phyloP scores from a whole-genome alignment of 768 basidiomycete genomes.

The Suillus bovinus region DNA sequence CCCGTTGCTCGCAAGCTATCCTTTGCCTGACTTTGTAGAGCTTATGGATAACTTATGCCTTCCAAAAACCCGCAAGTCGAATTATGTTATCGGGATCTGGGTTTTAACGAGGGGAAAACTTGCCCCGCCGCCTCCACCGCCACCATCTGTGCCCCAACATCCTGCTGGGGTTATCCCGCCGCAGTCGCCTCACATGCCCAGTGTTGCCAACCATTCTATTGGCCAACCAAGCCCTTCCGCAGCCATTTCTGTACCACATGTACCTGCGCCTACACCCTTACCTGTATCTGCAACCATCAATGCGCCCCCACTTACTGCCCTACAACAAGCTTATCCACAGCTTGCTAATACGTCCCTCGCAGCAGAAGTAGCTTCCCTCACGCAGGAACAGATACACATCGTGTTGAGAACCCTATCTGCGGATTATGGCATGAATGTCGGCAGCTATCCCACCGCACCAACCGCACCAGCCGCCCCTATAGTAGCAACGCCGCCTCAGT shows the following conservation, averaged over 20 bases:
- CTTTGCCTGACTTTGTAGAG: constrained; percentile 84
- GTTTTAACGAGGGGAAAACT: constrained; percentile 83
- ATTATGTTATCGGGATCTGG: constrained; percentile 82
- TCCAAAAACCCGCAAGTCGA: constrained; percentile 58
- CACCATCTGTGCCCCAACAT: constrained; percentile 20
- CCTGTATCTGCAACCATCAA: neutral
- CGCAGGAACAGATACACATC: constrained; percentile 73
- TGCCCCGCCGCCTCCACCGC: constrained; percentile 37
- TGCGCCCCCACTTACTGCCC: constrained; percentile 21
- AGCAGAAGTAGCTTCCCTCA: constrained; percentile 70
- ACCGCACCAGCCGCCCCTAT: constrained; percentile 27
- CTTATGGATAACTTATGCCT: constrained; percentile 74
- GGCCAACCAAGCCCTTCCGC: constrained; percentile 16
- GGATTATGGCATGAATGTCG: constrained; percentile 36
- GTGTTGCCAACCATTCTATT: constrained; percentile 7
- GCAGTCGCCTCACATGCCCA: constrained; percentile 18
- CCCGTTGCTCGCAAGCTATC: constrained; percentile 63
- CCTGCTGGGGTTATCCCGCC: constrained; percentile 16
- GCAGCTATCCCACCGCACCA: constrained; percentile 30
- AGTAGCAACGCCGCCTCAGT: constrained; percentile 25
- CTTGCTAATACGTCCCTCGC: constrained; percentile 55
- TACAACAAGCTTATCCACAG: constrained; percentile 32
- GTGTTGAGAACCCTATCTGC: constrained; percentile 60
- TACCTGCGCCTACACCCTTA: constrained; percentile 13
- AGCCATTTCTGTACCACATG: constrained; percentile 15